Base-by-base conservation (phyloP, 1,284 basidiomycete genomes). In the Ustilago tritici region DNA sequence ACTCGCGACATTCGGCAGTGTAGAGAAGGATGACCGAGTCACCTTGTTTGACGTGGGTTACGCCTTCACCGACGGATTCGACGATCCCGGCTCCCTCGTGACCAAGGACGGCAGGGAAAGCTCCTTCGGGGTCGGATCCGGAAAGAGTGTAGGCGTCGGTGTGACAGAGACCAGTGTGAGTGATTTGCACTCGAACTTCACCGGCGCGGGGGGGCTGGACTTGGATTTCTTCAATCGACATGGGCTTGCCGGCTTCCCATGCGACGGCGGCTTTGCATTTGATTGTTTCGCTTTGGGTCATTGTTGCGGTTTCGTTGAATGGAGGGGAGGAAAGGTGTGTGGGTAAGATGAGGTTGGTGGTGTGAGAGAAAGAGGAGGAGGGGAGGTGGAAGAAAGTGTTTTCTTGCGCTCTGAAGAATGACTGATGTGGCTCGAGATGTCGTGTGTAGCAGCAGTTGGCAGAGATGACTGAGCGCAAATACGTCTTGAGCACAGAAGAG, bases 71-170 rank as follows among this genome's bases (percentile, higher is more conserved):
- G 52, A 98, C 90, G 36, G 93, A 95, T 89, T 99, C 96, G 80
- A 98, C 88, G 41, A 88, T 74, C 19, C 88, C 88, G 38, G 87
- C 87, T 49, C 87, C 87, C 74, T 88, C 88, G 81, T 88, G 88
- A 3, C 87, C 87, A 70, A 98, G 91, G 82, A 99, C 95, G 77
- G 94, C 92, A 52, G 97, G 96, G 90, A 98, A 99, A 47, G 92
- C 88, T 68, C 97, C 97, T 91, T 99, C 96, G 46, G 95, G 92
- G 87, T 99, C 96, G 87, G 93, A 93, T 72, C 97, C 96, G 84
- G 94, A 96, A 85, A 96, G 92, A 66, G 95, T 96, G 89, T 96
- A 98, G 86, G 94, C 94, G 85, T 98, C 95, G 10, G 97, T 99
- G 88, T 99, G 96, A 88, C 97, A 99, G 86, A 99, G 93, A 81